These are phyloP conservation scores for Rhodotorula sp. DNA, from an alignment of 1,284 basidiomycete genomes.

Conservation along the genomic window DNA sequence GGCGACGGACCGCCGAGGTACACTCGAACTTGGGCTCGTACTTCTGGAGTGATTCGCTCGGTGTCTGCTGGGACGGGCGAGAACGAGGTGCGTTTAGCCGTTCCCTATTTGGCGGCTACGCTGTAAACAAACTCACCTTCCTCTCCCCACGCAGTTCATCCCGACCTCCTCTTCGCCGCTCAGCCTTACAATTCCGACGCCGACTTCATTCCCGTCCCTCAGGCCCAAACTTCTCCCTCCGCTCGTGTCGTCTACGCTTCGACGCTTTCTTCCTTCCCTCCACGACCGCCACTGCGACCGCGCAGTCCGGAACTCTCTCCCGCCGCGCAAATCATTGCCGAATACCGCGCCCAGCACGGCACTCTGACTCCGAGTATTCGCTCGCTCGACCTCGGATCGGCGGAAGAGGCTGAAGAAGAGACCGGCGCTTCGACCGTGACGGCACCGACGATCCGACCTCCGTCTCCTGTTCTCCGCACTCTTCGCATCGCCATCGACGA, in stretches of 20 bases:
- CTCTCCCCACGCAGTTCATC: conserved; percentile 14
- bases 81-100: conserved; percentile 22
- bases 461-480: neutral
- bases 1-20: conserved; percentile 6
- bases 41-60: conserved; percentile 27
- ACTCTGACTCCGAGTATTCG: conserved; percentile 2
- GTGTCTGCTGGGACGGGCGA: conserved; percentile 39
- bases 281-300: conserved; percentile 30
- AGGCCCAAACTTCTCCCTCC: neutral
- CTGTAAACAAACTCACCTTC: too few species aligned
- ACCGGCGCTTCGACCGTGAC: neutral
- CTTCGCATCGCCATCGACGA: neutral
- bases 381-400: neutral
- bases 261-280: conserved; percentile 36
- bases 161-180: conserved; percentile 24
- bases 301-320: conserved; percentile 16
- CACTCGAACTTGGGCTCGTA: conserved; percentile 18
- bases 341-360: conserved; percentile 23
- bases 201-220: conserved; percentile 14
- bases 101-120: too few species aligned
- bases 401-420: neutral
- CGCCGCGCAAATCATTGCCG: conserved; percentile 19
- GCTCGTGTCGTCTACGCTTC: conserved; percentile 35
- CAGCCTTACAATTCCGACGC: conserved; percentile 32
- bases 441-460: neutral